Evolutionary conservation across 805 yeast genomes (phyloP).

Genomic region (Monosporozyma servazzii): DNA sequence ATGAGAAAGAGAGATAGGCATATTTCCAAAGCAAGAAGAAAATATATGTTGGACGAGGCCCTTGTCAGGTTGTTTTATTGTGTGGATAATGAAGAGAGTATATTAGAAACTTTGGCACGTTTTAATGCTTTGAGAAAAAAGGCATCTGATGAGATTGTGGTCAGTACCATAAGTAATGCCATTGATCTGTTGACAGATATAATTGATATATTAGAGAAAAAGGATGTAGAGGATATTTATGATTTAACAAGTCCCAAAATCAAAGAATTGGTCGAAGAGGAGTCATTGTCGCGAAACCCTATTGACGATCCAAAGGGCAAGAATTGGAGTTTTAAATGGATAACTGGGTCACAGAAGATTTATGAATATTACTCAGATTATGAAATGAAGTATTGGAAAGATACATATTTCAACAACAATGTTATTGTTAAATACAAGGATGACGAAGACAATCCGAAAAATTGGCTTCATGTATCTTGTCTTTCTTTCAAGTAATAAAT

Average conservation of each 20-base stretch:
- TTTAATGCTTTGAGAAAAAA: constrained; percentile 24
- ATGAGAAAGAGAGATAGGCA: constrained; percentile 18
- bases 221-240: constrained; percentile 33
- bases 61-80: constrained; percentile 28
- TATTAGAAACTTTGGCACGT: constrained; percentile 38
- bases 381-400: constrained; percentile 50
- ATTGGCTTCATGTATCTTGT: constrained; percentile 23
- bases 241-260: constrained; percentile 39
- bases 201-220: constrained; percentile 34
- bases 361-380: constrained; percentile 43
- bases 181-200: constrained; percentile 36
- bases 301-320: constrained; percentile 16
- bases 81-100: constrained; percentile 41
- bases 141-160: constrained; percentile 5
- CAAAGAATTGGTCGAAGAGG: constrained; percentile 16
- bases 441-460: constrained; percentile 15
- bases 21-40: constrained; percentile 10
- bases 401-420: constrained; percentile 37
- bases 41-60: constrained; percentile 20
- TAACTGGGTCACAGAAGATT: constrained; percentile 25
- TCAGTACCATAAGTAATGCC: constrained; percentile 17
- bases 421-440: constrained; percentile 34
- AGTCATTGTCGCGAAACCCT: constrained; percentile 14
- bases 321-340: constrained; percentile 39
- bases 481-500: constrained; percentile 16